Evolutionary conservation across 768 basidiomycete genomes (phyloP).

Genomic region (Amanita inopinata): DNA sequence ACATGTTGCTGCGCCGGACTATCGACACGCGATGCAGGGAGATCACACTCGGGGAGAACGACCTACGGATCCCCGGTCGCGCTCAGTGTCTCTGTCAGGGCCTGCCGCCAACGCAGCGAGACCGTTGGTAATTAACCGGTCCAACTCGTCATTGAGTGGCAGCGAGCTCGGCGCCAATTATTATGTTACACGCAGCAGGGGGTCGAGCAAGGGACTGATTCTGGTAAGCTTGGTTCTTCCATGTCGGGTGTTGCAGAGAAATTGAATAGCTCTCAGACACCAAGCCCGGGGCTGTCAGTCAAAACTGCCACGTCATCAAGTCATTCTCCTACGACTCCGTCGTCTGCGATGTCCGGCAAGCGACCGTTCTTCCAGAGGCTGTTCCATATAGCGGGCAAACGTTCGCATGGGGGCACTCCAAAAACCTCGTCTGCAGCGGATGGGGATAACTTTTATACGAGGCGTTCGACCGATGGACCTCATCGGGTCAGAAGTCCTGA

Average conservation of each 20-base stretch:
- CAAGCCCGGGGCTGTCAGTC: slow-evolving; percentile 40
- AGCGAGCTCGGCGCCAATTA: slow-evolving; percentile 4
- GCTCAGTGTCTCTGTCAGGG: slow-evolving; percentile 1
- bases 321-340: slow-evolving; percentile 45
- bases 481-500: slow-evolving; percentile 3
- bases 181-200: slow-evolving; percentile 1
- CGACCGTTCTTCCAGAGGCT: slow-evolving; percentile 57
- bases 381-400: slow-evolving; percentile 40
- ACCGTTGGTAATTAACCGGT: slow-evolving; percentile 4
- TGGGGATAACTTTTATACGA: slow-evolving; percentile 32
- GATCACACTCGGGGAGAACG: slow-evolving; percentile 25
- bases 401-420: slow-evolving; percentile 30
- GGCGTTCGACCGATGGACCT: slow-evolving; percentile 37
- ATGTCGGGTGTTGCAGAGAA: slow-evolving; percentile 7
- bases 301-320: slow-evolving; percentile 50
- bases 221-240: slow-evolving; percentile 41
- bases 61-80: not conserved
- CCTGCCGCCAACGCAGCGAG: not conserved
- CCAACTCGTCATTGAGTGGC: slow-evolving; percentile 1
- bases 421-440: slow-evolving; percentile 24
- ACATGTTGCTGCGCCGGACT: slow-evolving; percentile 18
- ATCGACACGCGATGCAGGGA: slow-evolving; percentile 24
- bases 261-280: slow-evolving; percentile 16
- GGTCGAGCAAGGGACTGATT: slow-evolving; percentile 49
- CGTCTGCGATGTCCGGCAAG: slow-evolving; percentile 28